Conservation (phyloP, 2,329 filamentous ascomycete species). For the Xylaria sp. region DNA sequence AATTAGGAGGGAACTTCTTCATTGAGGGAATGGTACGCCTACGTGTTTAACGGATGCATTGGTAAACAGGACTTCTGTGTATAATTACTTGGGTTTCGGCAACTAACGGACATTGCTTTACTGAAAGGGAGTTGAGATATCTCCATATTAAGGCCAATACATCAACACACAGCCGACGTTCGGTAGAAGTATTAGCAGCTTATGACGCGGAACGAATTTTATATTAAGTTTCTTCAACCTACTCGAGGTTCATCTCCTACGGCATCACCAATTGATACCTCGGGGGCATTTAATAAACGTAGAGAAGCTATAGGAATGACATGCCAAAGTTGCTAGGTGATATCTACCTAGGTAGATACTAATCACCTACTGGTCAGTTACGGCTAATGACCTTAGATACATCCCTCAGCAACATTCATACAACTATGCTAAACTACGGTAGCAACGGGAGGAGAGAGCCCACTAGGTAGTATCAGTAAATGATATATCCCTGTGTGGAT, state of each 20-base stretch:
- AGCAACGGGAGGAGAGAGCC: no score
- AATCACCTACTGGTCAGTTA: no score
- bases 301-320: background rate
- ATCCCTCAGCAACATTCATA: no score
- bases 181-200: background rate
- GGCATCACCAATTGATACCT: background rate
- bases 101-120: constrained; percentile 23
- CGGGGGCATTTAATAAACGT: background rate
- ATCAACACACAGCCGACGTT: background rate
- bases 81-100: constrained; percentile 24
- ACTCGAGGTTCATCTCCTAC: background rate
- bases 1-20: constrained; percentile 22
- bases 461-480: background rate
- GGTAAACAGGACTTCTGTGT: constrained; percentile 29
- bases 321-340: no score
- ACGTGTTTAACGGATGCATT: constrained; percentile 19
- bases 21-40: constrained; percentile 10
- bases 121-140: background rate
- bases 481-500: background rate
- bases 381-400: no score
- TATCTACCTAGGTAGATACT: no score
- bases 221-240: background rate
- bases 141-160: constrained; percentile 10
- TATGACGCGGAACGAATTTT: background rate
- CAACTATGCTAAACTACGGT: no score